Evolutionary conservation across 2,329 filamentous ascomycete genomes (phyloP).

Genomic region (Alternaria triticina): DNA sequence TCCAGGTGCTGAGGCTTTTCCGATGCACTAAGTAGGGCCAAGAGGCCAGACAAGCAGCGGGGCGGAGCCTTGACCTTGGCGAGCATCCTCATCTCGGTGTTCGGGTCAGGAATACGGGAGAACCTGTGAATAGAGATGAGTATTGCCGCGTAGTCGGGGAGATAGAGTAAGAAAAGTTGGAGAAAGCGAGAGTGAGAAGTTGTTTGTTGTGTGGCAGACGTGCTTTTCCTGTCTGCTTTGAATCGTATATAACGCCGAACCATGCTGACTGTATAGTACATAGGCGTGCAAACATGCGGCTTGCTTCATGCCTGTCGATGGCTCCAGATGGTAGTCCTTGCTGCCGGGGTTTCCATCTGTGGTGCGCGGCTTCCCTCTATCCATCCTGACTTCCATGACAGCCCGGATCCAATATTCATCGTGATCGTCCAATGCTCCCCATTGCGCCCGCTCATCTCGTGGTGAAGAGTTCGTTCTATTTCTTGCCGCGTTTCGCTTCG

Average conservation of each 20-base stretch:
- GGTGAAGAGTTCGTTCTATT: slow-evolving; percentile 15
- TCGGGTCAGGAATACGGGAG: not conserved
- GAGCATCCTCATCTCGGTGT: slow-evolving; percentile 1
- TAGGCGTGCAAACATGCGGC: slow-evolving; percentile 22
- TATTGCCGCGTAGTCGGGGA: not conserved
- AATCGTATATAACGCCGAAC: slow-evolving; percentile 31
- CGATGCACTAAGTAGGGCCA: slow-evolving; percentile 4
- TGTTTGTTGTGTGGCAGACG: not conserved
- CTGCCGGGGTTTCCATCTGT: not conserved
- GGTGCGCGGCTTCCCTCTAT: not conserved
- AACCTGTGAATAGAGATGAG: not conserved
- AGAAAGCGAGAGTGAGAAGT: not conserved
- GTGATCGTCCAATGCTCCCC: not conserved
- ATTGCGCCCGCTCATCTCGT: not conserved
- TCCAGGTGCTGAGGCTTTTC: not conserved
- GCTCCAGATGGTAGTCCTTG: not conserved
- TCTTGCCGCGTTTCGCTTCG: slow-evolving; percentile 83
- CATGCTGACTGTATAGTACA: slow-evolving; percentile 39
- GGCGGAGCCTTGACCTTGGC: slow-evolving; percentile 10
- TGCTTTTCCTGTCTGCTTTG: not conserved
- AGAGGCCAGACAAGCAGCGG: slow-evolving; percentile 4
- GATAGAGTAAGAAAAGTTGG: not conserved
- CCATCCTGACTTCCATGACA: not conserved
- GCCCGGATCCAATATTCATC: not conserved
- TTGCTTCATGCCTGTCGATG: not conserved